Conservation (phyloP, 2,329 filamentous ascomycete genomes). For the Didymella segeticola region DNA sequence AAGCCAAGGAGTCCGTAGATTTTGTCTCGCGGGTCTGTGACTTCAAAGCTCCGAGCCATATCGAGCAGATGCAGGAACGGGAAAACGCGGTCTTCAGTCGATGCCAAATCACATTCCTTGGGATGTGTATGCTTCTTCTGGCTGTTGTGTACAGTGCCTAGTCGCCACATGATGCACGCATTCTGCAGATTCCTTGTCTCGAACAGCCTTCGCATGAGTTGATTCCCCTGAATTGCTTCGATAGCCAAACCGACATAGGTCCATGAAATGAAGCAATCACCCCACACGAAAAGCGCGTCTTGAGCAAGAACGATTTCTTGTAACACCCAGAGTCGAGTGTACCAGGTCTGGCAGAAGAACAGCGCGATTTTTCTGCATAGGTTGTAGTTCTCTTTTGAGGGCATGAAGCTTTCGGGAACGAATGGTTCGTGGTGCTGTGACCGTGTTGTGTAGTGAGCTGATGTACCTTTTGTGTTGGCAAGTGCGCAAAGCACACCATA, state of each 20-base stretch:
- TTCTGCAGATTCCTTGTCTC: slow-evolving; percentile 21
- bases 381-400: neutral
- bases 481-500: slow-evolving; percentile 1
- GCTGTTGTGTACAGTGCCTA: neutral
- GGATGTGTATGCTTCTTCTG: neutral
- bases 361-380: slow-evolving; percentile 2
- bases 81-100: neutral
- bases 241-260: slow-evolving; percentile 14
- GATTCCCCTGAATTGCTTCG: slow-evolving; percentile 4
- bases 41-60: slow-evolving; percentile 22
- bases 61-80: slow-evolving; percentile 25
- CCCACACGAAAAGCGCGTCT: slow-evolving; percentile 23
- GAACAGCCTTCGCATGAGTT: neutral
- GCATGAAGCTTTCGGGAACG: neutral
- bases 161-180: slow-evolving; percentile 20
- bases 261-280: slow-evolving; percentile 19
- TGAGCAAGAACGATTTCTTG: slow-evolving; percentile 23
- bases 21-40: slow-evolving; percentile 25
- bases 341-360: slow-evolving; percentile 14
- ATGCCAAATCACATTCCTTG: neutral
- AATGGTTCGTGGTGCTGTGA: neutral
- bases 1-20: slow-evolving; percentile 26
- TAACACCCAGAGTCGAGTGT: slow-evolving; percentile 12
- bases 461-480: neutral
- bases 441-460: neutral